A percentile compares a stretch with the other conserved stretches of the same genome.
phyloP scores from a whole-genome alignment of 805 yeast genomes.

The Clavispora vitiphila region DNA sequence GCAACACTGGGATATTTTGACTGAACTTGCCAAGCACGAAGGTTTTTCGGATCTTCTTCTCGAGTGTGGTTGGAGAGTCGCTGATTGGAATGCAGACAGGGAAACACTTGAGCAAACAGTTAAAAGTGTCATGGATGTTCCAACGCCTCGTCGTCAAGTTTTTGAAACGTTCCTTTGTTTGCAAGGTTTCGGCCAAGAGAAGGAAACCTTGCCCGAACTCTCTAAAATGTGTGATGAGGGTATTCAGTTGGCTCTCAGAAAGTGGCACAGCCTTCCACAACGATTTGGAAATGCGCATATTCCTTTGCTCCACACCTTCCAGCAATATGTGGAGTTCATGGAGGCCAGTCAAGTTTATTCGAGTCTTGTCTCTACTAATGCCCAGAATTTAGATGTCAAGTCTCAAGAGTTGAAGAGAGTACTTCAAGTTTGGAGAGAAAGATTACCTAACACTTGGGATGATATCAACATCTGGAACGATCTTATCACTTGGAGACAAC shows the following conservation, averaged over 20 bases:
- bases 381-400: conserved; percentile 85
- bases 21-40: conserved; percentile 96
- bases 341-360: conserved; percentile 95
- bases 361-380: conserved; percentile 81
- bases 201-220: conserved; percentile 79
- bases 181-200: conserved; percentile 90
- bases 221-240: conserved; percentile 92
- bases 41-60: conserved; percentile 90
- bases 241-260: conserved; percentile 82
- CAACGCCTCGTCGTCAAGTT: conserved; percentile 94
- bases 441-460: conserved; percentile 95
- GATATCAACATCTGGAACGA: conserved; percentile 98
- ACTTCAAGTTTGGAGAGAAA: conserved; percentile 95
- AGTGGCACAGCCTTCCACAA: conserved; percentile 90
- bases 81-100: conserved; percentile 94
- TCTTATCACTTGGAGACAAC: conserved; percentile 97
- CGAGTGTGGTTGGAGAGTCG: conserved; percentile 99
- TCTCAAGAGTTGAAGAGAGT: conserved; percentile 94
- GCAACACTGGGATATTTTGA: conserved; percentile 96
- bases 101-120: conserved; percentile 94
- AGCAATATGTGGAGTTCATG: conserved; percentile 94
- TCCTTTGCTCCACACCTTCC: conserved; percentile 88
- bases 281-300: conserved; percentile 77
- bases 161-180: conserved; percentile 91
- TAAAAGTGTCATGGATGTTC: conserved; percentile 95